These are phyloP conservation scores for Mrakia hoshinonis DNA, from an alignment of 768 basidiomycete species.

Conservation along the genomic window DNA sequence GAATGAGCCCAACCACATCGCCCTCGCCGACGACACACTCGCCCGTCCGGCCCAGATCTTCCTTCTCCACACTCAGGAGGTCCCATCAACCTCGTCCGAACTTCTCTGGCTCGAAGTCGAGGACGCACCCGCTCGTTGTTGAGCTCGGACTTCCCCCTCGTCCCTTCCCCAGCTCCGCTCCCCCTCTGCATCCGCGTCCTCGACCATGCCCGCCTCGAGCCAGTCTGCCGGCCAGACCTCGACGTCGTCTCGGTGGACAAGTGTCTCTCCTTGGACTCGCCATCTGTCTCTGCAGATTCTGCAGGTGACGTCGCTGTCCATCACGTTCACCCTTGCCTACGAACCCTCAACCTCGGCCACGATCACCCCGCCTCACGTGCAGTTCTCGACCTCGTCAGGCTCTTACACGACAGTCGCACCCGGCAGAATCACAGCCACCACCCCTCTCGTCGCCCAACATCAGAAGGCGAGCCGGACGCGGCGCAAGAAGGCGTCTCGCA, in stretches of 20 bases:
- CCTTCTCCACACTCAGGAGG: no score
- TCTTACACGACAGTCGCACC: not conserved
- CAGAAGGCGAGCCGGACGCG: not conserved
- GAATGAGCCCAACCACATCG: no score
- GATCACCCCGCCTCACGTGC: not conserved
- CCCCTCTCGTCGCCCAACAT: not conserved
- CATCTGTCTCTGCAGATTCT: constrained; percentile 27
- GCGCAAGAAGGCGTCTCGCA: not conserved
- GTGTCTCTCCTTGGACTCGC: constrained; percentile 13
- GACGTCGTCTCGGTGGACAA: not conserved
- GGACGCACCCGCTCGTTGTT: no score
- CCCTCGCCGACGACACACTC: no score
- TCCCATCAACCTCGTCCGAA: not conserved
- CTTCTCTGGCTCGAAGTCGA: not conserved
- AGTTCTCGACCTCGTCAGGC: not conserved
- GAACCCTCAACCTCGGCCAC: not conserved
- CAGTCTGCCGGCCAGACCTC: not conserved
- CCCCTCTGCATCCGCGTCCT: not conserved
- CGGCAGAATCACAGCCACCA: not conserved
- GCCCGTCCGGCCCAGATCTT: no score
- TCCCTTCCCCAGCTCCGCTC: no score
- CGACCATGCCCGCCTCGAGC: not conserved
- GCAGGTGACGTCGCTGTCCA: constrained; percentile 29
- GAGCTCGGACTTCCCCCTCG: no score
- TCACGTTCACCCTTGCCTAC: constrained; percentile 28